phyloP scores from a whole-genome alignment of 768 basidiomycete species.

The Lactarius indigo region DNA sequence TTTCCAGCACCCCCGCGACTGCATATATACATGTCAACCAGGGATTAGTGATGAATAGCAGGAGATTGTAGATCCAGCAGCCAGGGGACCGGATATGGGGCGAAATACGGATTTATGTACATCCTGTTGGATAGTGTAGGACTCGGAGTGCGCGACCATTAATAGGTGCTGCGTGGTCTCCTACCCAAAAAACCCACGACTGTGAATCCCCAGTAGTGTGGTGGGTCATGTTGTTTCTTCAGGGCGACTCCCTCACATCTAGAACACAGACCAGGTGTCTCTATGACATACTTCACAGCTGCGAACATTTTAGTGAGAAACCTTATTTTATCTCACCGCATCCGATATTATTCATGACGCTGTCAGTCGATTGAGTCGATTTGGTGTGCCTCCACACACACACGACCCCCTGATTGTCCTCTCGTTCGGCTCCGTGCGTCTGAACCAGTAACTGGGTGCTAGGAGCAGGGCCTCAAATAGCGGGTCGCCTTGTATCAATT shows the following conservation, averaged over 20 bases:
- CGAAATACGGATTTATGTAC: neutral
- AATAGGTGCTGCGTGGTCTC: neutral
- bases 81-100: neutral
- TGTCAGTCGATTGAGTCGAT: neutral
- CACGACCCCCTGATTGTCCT: neutral
- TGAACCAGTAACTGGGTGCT: neutral
- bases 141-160: neutral
- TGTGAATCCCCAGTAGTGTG: neutral
- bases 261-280: neutral
- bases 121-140: neutral
- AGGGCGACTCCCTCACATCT: neutral
- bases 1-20: neutral
- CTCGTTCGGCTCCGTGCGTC: neutral
- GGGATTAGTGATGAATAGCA: neutral
- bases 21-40: neutral
- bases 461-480: neutral
- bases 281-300: neutral
- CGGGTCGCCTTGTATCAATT: neutral
- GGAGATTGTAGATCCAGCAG: neutral
- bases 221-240: neutral
- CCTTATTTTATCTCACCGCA: neutral
- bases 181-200: too few relatives aligned
- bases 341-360: neutral
- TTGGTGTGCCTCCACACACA: neutral
- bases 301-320: neutral